Percentiles rank a stretch among this genome's conserved stretches.
Conservation (phyloP, 108 stramenopile genomes). For the Poteriospumella lacustris region DNA sequence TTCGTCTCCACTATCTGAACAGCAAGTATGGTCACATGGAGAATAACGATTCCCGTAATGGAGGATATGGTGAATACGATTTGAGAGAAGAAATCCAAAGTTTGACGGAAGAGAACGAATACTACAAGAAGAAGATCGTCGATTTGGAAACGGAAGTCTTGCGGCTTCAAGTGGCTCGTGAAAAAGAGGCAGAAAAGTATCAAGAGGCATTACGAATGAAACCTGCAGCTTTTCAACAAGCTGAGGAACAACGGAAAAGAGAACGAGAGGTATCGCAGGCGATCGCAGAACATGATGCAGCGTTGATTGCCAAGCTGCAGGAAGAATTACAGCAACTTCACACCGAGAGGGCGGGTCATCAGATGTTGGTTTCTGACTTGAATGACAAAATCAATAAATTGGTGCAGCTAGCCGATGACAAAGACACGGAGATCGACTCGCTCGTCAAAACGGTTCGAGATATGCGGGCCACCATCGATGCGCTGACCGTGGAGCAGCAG, state of each 20-base stretch:
- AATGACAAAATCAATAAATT: no score
- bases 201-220: neutral
- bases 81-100: neutral
- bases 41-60: neutral
- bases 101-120: neutral
- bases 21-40: neutral
- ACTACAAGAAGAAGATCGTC: neutral
- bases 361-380: no score
- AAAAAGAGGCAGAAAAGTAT: neutral
- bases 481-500: no score
- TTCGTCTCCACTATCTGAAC: neutral
- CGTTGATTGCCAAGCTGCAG: neutral
- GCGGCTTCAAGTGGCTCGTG: neutral
- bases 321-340: no score
- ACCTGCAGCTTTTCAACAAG: neutral
- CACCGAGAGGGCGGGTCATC: no score
- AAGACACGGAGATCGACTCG: no score
- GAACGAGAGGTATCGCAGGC: neutral
- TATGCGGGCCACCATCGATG: no score
- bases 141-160: constrained; percentile 5
- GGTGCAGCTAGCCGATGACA: no score
- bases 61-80: neutral
- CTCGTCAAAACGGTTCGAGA: no score
- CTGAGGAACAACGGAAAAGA: neutral
- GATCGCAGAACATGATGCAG: constrained; percentile 20